phyloP scores from a whole-genome alignment of 1,139 yeast genomes.

The Martiniozyma asiatica region DNA sequence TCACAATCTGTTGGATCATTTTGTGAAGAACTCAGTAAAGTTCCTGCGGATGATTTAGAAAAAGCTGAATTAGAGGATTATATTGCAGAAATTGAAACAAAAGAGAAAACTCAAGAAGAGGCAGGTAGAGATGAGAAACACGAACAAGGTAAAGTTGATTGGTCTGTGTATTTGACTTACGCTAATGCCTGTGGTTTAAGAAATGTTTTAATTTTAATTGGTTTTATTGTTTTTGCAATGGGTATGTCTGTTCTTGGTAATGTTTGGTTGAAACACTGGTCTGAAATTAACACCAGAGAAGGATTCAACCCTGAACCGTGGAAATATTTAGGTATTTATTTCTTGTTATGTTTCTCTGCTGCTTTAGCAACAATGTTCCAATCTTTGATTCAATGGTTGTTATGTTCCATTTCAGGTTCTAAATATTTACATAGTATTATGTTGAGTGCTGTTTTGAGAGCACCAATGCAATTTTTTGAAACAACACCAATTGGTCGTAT shows the following conservation, averaged over 20 bases:
- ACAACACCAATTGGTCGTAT: constrained; percentile 95
- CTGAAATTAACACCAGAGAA: constrained; percentile 64
- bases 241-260: constrained; percentile 52
- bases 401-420: constrained; percentile 78
- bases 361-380: constrained; percentile 53
- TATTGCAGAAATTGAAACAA: constrained; percentile 23
- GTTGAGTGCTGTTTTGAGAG: constrained; percentile 72
- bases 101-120: constrained; percentile 30
- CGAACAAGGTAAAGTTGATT: constrained; percentile 90
- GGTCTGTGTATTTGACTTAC: constrained; percentile 75
- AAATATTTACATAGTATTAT: constrained; percentile 63
- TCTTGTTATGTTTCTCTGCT: constrained; percentile 60
- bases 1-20: constrained; percentile 15
- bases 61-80: constrained; percentile 21
- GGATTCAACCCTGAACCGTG: constrained; percentile 64
- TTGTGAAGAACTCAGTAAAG: constrained; percentile 24
- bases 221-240: constrained; percentile 43
- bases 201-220: constrained; percentile 45
- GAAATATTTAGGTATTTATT: constrained; percentile 65
- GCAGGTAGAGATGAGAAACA: constrained; percentile 53
- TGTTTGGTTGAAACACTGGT: constrained; percentile 96
- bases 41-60: constrained; percentile 10
- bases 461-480: constrained; percentile 96
- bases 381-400: constrained; percentile 65
- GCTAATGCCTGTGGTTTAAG: constrained; percentile 80